phyloP scores from a whole-genome alignment of 176 grass and related monocot genomes.

The Cymbopogon citratus region DNA sequence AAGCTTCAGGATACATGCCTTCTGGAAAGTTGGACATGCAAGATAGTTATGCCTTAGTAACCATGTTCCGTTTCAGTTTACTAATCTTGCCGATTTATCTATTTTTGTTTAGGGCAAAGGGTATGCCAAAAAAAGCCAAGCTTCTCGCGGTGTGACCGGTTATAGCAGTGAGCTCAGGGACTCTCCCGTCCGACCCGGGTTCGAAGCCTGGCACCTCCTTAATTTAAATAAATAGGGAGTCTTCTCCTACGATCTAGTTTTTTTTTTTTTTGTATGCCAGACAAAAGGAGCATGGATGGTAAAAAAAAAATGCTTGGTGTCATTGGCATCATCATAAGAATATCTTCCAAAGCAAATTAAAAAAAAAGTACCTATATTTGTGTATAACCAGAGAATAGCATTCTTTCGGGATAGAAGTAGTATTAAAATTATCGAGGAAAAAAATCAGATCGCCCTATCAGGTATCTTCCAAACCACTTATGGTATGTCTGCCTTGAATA shows the following conservation, averaged over 20 bases:
- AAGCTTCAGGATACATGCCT: not conserved
- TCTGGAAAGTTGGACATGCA: not conserved
- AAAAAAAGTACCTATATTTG: no score
- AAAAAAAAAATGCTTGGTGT: not conserved
- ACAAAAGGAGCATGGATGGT: not conserved
- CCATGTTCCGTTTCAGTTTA: constrained; percentile 1
- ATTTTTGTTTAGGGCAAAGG: not conserved
- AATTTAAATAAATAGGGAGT: no score
- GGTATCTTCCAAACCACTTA: not conserved
- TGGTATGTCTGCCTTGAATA: not conserved
- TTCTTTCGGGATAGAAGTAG: no score
- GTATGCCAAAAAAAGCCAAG: not conserved
- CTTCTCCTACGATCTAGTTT: no score
- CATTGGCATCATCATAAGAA: not conserved
- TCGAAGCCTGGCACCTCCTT: no score
- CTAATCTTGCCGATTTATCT: not conserved
- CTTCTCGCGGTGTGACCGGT: no score
- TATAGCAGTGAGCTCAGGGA: no score
- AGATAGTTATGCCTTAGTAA: not conserved
- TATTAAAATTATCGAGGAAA: not conserved
- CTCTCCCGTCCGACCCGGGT: no score
- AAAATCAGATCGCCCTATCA: not conserved
- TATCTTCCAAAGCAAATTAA: not conserved
- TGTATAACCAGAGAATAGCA: no score
- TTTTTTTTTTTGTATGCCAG: no score